Conservation (phyloP, 495 filamentous ascomycete species). For the Beverwykella pulmonaria region DNA sequence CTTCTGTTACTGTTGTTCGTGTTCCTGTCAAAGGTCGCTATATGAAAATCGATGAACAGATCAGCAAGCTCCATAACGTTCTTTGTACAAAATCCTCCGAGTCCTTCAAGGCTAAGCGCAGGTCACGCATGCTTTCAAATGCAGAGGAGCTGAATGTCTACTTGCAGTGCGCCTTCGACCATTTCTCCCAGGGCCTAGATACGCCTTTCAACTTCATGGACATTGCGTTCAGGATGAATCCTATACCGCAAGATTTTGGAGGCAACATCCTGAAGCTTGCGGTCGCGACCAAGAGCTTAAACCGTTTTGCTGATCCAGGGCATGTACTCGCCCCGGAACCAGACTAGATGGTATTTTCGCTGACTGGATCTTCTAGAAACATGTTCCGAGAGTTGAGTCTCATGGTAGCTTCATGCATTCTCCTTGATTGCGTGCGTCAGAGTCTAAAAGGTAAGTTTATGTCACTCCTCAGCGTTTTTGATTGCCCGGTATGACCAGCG, state of each 20-base stretch:
- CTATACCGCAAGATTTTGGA: slow-evolving; percentile 55
- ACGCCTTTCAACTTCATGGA: slow-evolving; percentile 61
- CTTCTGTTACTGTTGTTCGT: too few relatives aligned
- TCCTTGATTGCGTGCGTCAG: slow-evolving; percentile 56
- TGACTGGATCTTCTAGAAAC: too few relatives aligned
- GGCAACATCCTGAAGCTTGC: slow-evolving; percentile 58
- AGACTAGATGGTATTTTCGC: too few relatives aligned
- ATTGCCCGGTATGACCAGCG: too few relatives aligned
- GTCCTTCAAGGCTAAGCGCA: too few relatives aligned
- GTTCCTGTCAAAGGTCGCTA: too few relatives aligned
- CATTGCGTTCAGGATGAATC: slow-evolving; percentile 51
- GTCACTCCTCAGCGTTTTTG: not conserved
- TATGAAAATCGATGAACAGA: too few relatives aligned
- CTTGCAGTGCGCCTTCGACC: slow-evolving; percentile 57
- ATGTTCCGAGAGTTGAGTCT: slow-evolving; percentile 55
- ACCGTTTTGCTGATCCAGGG: slow-evolving; percentile 36
- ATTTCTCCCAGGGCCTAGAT: slow-evolving; percentile 57
- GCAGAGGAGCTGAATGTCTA: slow-evolving; percentile 56
- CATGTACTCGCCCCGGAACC: too few relatives aligned
- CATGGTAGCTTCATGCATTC: slow-evolving; percentile 59
- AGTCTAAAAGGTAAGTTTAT: slow-evolving; percentile 44
- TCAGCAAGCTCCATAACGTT: too few relatives aligned
- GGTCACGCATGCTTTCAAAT: slow-evolving; percentile 53
- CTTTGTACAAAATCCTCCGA: too few relatives aligned
- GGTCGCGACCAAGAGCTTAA: slow-evolving; percentile 49